Base-by-base conservation (phyloP, 352 stramenopile species). In the Phytophthora kernoviae region DNA sequence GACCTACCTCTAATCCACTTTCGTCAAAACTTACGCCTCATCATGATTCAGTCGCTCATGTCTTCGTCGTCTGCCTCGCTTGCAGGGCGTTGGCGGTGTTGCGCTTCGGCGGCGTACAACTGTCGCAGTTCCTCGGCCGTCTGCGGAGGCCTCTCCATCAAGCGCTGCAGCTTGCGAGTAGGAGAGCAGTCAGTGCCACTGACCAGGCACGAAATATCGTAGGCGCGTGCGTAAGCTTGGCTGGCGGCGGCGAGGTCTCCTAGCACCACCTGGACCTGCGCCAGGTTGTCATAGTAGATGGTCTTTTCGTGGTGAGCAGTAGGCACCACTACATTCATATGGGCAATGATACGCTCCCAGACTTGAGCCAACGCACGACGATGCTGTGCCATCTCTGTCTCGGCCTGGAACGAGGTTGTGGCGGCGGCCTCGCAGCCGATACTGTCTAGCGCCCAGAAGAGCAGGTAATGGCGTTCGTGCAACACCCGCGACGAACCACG, bases 241-340 rank as follows among this genome's bases (percentile, higher is more conserved):
- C 64, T 77, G 26, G 78, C 80, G 15, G 67, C 78, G 14, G 57
- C 50, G 14, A 83, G 61, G 52, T 93, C 73, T 9, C 81, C 80
- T 12, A 89, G 54, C 21, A 87, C 70, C 39, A 94, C 77, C 8
- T 80, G 71, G 5, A 88, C 81, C 64, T 94, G 82, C 21, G 84
- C 84, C 33, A 91, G 58, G 59, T 92, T 89, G 69, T 94, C 84
- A 65, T 94, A 94, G 65, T 94, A 90, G 51, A 91, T 90, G 21
- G 75, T 88, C 62, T 94, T 94, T 62, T 91, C 81, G 58, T 94
- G 81, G 47, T 91, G 75, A 33, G 77, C 69, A 15, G 72, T 65
- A 10, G 79, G 84, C 44, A 92, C 66, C 9, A 87, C 76, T n/a
- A 78, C 63, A 68, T 93, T 88, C 76, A 93, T 87, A 56, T 51